Conservation (phyloP, 345 rosid species). For the Sonneratia alba region DNA sequence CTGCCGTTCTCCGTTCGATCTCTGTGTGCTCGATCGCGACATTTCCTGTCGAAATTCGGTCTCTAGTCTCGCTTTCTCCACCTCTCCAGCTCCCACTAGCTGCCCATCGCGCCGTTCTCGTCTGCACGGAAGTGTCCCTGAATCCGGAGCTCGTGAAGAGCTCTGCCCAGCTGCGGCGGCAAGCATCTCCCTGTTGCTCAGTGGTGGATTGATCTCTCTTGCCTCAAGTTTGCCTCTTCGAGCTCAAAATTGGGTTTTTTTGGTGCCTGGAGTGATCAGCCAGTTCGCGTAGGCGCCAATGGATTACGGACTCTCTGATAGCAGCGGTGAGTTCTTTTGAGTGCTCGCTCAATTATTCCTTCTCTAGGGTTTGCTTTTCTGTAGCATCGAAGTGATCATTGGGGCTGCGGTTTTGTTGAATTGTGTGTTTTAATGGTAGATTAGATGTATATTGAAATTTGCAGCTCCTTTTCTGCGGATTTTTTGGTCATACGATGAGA, state of each 20-base stretch:
- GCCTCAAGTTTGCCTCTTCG: not conserved
- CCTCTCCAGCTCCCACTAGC: not conserved
- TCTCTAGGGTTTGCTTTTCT: slow-evolving; percentile 8
- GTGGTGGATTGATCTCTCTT: not conserved
- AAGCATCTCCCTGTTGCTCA: not conserved
- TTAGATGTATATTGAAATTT: not conserved
- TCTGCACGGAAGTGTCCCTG: not conserved
- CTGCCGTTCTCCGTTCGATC: not conserved
- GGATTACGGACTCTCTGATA: slow-evolving; percentile 60
- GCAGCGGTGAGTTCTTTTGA: slow-evolving; percentile 45
- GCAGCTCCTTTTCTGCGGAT: slow-evolving; percentile 1
- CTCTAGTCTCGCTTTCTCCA: slow-evolving; percentile 6
- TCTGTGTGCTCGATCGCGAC: slow-evolving; percentile 4
- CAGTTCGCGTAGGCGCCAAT: slow-evolving; percentile 20
- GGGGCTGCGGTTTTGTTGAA: not conserved
- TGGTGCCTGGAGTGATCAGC: not conserved
- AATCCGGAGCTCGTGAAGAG: not conserved
- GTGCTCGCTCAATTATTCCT: not conserved
- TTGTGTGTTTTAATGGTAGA: not conserved
- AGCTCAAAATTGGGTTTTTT: slow-evolving; percentile 1
- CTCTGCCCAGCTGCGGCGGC: not conserved
- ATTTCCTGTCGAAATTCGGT: not conserved
- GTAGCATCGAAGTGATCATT: not conserved
- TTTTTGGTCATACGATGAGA: not conserved
- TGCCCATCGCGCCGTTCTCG: not conserved